Base-by-base conservation (phyloP, 768 basidiomycete species). In the Russula ochroleuca region DNA sequence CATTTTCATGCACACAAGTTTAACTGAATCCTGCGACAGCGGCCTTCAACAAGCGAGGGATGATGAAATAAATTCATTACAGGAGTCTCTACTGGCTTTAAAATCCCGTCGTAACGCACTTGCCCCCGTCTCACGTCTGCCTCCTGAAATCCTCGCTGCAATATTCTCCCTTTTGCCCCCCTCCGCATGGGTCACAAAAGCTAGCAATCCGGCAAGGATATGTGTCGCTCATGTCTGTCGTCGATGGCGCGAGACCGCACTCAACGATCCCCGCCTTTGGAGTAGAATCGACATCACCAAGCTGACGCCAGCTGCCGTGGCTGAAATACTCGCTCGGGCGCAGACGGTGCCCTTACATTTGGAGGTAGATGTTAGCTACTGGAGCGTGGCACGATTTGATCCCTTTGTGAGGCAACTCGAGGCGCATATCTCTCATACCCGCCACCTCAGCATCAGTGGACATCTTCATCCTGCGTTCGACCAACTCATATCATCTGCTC, bases 211-310 rank as follows among this genome's bases (percentile, higher is more conserved):
- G 10, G 19, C n/a, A 2, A 63, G 62, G 62, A 43, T 66, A 25
- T 13, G 33, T 23, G 38, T 63, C 21, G 13, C 65, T 25, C 65
- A 60, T n/a, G 65, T 66, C 28, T 66, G 62, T 19, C 65, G 38
- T 21, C 62, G 8, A 37, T 66, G 65, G 65, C 65, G 62, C 28
- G 48, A 66, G 15, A 57, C 60, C 21, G 62, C 65, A 19, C 53
- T 66, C 23, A 25, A 48, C 11, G 23, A 59, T 21, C 57, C 57
- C 48, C 50, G 40, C 13, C 28, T 66, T 31, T 66, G 62, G 62
- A 56, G 57, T 38, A 48, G 50, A 14, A 33, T 66, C 48, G 19
- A 54, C 6, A 56, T 66, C 33, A 38, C 52, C 15, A 57, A 15
- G 14, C 10, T 57, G 17, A 56, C 47, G 1, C 10, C 28, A 15